These are phyloP conservation scores for Pseudoscleropodium purum DNA, from an alignment of 225 moss, liverwort and hornwort genomes.

Conservation along the genomic window DNA sequence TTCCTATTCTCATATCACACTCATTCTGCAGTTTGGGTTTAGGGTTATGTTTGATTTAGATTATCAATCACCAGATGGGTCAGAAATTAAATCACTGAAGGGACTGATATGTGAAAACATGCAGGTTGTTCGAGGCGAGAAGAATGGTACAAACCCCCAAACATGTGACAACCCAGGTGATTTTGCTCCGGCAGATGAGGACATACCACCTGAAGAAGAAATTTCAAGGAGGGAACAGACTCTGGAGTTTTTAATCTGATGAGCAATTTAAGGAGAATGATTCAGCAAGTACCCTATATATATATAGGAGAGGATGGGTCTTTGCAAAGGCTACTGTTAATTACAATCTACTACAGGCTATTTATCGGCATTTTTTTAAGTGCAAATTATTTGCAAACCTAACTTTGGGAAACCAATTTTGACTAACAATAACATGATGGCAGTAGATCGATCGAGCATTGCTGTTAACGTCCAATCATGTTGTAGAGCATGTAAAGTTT, in stretches of 20 bases:
- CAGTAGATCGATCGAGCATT: not conserved
- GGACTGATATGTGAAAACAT: not conserved
- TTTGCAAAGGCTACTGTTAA: no score
- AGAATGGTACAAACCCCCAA: not conserved
- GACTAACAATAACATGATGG: not conserved
- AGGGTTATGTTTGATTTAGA: not conserved
- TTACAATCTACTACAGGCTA: not conserved
- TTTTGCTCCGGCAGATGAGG: not conserved
- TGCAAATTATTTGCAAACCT: not conserved
- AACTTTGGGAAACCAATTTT: not conserved
- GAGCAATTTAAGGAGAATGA: not conserved
- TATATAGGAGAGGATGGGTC: not conserved
- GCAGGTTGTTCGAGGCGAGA: constrained; percentile 9
- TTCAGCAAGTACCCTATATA: not conserved
- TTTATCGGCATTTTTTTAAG: not conserved
- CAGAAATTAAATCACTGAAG: not conserved
- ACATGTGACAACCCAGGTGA: not conserved
- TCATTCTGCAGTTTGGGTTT: not conserved
- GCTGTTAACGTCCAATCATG: not conserved
- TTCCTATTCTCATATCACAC: not conserved
- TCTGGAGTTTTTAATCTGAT: not conserved
- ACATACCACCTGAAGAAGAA: not conserved
- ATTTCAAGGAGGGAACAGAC: constrained; percentile 1
- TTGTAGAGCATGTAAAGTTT: not conserved
- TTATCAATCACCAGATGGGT: not conserved